phyloP scores from a whole-genome alignment of 2,329 filamentous ascomycete genomes.

The Penicillium griseofulvum region DNA sequence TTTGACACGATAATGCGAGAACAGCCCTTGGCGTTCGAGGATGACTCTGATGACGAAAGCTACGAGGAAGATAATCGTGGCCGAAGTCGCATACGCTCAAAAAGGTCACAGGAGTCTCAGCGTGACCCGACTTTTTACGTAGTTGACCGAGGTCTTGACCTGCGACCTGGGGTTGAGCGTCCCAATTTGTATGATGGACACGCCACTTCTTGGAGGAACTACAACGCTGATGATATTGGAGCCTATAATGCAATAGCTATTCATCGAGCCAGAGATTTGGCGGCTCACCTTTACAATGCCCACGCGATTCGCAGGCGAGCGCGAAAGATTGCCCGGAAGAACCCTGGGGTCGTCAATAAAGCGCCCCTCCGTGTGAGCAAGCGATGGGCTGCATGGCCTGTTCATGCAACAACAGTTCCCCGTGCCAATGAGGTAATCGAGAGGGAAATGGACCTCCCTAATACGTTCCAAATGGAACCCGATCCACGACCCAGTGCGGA shows the following conservation, averaged over 20 bases:
- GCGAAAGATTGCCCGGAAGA: constrained; percentile 14
- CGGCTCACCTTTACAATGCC: constrained; percentile 75
- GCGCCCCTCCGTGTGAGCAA: constrained; percentile 49
- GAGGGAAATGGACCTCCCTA: constrained; percentile 51
- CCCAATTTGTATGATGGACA: constrained; percentile 62
- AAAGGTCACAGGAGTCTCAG: not conserved
- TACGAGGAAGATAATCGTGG: constrained; percentile 22
- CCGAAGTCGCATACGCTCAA: not conserved
- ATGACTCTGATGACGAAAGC: constrained; percentile 26
- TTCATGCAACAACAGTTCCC: constrained; percentile 63
- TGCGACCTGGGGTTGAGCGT: constrained; percentile 36
- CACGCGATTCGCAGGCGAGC: constrained; percentile 62
- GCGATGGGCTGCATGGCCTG: constrained; percentile 82
- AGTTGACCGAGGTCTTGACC: constrained; percentile 22
- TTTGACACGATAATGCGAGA: constrained; percentile 24
- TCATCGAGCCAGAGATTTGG: constrained; percentile 64
- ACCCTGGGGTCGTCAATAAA: constrained; percentile 8
- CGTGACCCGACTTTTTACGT: constrained; percentile 10
- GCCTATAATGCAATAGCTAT: constrained; percentile 63
- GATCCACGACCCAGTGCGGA: constrained; percentile 55
- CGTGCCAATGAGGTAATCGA: constrained; percentile 52
- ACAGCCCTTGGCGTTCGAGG: constrained; percentile 15
- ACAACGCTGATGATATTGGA: constrained; percentile 80
- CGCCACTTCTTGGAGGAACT: constrained; percentile 72
- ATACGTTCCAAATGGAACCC: constrained; percentile 50